These are phyloP conservation scores for Basipetospora chlamydospora DNA, from an alignment of 2,329 filamentous ascomycete species.

Conservation along the genomic window DNA sequence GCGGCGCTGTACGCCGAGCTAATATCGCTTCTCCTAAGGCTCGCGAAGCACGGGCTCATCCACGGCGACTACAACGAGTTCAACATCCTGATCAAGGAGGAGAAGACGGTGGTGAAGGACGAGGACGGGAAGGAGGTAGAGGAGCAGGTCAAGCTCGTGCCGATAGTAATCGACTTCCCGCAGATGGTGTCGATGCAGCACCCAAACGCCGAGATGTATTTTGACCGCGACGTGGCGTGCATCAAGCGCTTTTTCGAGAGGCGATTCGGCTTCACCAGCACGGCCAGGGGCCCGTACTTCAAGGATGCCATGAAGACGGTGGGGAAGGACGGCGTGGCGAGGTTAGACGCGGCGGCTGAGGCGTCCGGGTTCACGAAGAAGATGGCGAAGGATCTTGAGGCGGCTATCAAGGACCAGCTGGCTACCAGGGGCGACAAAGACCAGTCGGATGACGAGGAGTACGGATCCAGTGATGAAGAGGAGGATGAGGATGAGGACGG, in stretches of 20 bases:
- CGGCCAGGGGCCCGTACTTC: conserved; percentile 73
- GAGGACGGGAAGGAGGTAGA: conserved; percentile 16
- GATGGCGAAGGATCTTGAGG: conserved; percentile 87
- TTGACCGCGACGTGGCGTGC: conserved; percentile 88
- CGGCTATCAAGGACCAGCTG: conserved; percentile 72
- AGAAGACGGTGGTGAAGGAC: conserved; percentile 22
- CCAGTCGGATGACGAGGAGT: conserved; percentile 15
- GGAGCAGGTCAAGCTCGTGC: conserved; percentile 42
- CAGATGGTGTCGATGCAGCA: conserved; percentile 97
- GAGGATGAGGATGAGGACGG: conserved; percentile 16
- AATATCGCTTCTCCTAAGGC: conserved; percentile 68
- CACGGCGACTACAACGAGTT: conserved; percentile 99
- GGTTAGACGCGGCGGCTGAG: conserved; percentile 77
- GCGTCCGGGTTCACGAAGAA: conserved; percentile 94
- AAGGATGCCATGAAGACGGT: conserved; percentile 66
- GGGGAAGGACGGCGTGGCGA: conserved; percentile 46
- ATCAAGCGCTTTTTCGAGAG: conserved; percentile 89
- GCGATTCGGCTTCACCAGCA: conserved; percentile 74
- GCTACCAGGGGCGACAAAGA: conserved; percentile 24
- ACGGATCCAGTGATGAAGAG: conserved; percentile 14
- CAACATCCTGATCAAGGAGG: conserved; percentile 88
- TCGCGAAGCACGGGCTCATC: conserved; percentile 79
- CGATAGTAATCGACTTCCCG: conserved; percentile 91
- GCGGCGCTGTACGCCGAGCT: conserved; percentile 82
- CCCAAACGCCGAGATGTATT: conserved; percentile 88